Base-by-base conservation (phyloP, 129 eudicot genomes). In the Lactuca saligna region DNA sequence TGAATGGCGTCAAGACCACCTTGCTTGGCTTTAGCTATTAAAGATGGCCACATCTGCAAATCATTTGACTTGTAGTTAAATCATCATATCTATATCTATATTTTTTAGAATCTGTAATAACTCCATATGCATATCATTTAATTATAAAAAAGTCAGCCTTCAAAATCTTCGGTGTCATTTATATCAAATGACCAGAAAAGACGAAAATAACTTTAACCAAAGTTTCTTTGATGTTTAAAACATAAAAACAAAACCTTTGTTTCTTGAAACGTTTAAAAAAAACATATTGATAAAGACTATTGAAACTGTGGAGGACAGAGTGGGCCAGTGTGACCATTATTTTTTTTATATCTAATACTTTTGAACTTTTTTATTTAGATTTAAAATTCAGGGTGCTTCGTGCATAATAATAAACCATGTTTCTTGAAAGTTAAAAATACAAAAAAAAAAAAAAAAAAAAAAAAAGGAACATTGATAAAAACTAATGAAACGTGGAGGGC, bases 31-130 rank as follows among this genome's bases (percentile, higher is more conserved):
- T 93, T 89, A 38, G 86, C 37, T 63, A 93, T 93, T 63, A 93
- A 76, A 54, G 95, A 79, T 17, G 98, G 83, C 98, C 98, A 93
- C 98, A 89, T 89, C 98, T 93, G 79, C 78, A 66, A 46, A 12
- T 25, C 51, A 46, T 46, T 46, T 46, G n/a, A 46, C 15, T 46
- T 11, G 51, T 46, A 46, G 12, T 10, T 42, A 42, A 8, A 3
- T 46, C 2, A 42, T 11, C 12, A 7, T 39, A 39, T 39, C 44
- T 39, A 39, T 39, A 39, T 39, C 44, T 39, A 39, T 39, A 39
- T 10, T 12, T 46, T 46, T 46, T 4, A 46, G n/a, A 46, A 46
- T 12, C n/a, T 11, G 29, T 25, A 25, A 25, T 25, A 25, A 46
- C 0, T 46, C 3, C 50, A 8, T 2, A 8, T 8, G 10, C 2